Conservation (phyloP, 2,329 filamentous ascomycete genomes). For the Chaetoscypha palmicola region DNA sequence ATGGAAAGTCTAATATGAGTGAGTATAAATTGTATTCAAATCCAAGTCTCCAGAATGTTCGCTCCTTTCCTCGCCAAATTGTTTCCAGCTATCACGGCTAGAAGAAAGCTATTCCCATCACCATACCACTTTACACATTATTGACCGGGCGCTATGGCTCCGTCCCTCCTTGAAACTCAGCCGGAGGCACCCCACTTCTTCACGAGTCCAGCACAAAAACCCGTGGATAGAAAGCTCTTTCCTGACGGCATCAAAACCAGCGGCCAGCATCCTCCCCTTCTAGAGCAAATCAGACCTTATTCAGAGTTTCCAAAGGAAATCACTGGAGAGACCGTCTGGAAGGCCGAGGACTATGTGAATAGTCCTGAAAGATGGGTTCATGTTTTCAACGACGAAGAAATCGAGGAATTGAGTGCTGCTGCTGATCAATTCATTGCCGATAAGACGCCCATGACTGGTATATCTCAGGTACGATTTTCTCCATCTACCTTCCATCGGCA, state of each 20-base stretch:
- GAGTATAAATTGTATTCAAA: not conserved
- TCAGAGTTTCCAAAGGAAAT: slow-evolving; percentile 64
- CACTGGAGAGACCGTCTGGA: slow-evolving; percentile 66
- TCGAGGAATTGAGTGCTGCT: slow-evolving; percentile 57
- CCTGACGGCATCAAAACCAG: slow-evolving; percentile 39
- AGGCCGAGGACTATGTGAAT: slow-evolving; percentile 33
- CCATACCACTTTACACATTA: not conserved
- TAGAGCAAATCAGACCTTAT: slow-evolving; percentile 59
- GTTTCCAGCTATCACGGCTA: no score
- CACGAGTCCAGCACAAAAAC: slow-evolving; percentile 12
- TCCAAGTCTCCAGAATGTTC: not conserved
- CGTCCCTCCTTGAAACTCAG: slow-evolving; percentile 18
- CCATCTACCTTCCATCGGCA: not conserved
- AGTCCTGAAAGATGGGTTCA: slow-evolving; percentile 56
- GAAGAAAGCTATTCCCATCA: no score
- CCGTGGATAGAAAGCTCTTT: slow-evolving; percentile 27
- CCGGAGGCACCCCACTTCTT: slow-evolving; percentile 17
- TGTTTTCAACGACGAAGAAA: slow-evolving; percentile 57
- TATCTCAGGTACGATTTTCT: slow-evolving; percentile 44
- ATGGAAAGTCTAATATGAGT: no score
- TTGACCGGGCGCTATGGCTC: slow-evolving; percentile 13
- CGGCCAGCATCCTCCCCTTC: slow-evolving; percentile 66
- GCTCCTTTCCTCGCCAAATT: not conserved
- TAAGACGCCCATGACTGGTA: slow-evolving; percentile 62
- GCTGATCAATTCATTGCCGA: slow-evolving; percentile 63